Evolutionary conservation across 139 green algal species (phyloP).

Genomic region (Picochlorum sp.): DNA sequence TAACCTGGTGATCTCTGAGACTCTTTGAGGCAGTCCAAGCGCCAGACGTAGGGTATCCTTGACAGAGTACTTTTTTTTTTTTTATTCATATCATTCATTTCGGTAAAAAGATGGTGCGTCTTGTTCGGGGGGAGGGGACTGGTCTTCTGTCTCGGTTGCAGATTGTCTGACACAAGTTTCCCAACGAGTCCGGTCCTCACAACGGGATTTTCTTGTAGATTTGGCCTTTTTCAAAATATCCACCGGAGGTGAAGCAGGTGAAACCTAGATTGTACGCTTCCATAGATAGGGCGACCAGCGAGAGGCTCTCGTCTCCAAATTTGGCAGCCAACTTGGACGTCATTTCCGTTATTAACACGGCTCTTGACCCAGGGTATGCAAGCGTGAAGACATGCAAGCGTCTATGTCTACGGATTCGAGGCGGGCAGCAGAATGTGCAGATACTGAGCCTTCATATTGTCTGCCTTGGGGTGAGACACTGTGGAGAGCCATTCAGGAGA

Average conservation of each 20-base stretch:
- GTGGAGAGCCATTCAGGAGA: conserved; percentile 16
- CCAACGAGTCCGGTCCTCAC: background rate
- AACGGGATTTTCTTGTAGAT: conserved; percentile 1
- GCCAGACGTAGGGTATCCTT: too few species aligned
- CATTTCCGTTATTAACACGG: conserved; percentile 6
- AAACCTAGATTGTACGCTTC: conserved; percentile 14
- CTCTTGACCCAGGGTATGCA: conserved; percentile 12
- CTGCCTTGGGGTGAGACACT: conserved; percentile 13
- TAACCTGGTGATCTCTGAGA: too few species aligned
- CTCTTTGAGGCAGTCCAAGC: too few species aligned
- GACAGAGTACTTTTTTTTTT: too few species aligned
- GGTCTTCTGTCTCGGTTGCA: too few species aligned
- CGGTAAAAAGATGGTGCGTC: too few species aligned
- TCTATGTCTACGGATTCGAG: background rate
- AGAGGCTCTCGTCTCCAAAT: conserved; percentile 20
- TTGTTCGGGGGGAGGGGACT: too few species aligned
- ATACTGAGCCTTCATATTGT: conserved; percentile 11
- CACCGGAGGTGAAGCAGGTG: background rate
- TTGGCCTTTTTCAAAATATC: conserved; percentile 4
- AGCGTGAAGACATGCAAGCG: conserved; percentile 21
- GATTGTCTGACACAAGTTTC: too few species aligned
- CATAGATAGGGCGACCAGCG: conserved; percentile 17
- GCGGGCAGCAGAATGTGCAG: conserved; percentile 9
- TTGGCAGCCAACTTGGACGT: conserved; percentile 19
- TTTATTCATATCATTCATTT: too few species aligned